Conservation (phyloP, 345 rosid genomes). For the Eucalyptus tenuipes region DNA sequence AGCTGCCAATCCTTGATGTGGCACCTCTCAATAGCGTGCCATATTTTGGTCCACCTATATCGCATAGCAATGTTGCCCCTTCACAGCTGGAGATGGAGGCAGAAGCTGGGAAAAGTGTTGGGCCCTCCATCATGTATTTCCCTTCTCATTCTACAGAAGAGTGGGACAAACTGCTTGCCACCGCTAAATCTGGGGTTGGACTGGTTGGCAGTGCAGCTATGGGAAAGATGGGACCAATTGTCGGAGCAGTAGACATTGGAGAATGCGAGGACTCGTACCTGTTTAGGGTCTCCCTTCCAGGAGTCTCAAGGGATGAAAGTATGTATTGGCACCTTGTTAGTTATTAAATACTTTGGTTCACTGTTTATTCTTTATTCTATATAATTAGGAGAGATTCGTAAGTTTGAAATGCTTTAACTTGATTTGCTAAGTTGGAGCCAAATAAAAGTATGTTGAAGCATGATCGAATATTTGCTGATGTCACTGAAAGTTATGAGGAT, state of each 20-base stretch:
- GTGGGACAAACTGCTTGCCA: slow-evolving; percentile 13
- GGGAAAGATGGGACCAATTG: slow-evolving; percentile 42
- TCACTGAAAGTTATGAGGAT: background rate
- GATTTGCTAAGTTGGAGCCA: background rate
- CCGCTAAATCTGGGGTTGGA: slow-evolving; percentile 34
- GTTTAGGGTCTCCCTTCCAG: slow-evolving; percentile 61
- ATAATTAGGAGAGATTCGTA: background rate
- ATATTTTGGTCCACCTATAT: slow-evolving; percentile 34
- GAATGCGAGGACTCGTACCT: slow-evolving; percentile 51
- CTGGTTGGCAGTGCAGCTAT: slow-evolving; percentile 59
- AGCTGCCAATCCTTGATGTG: slow-evolving; percentile 25
- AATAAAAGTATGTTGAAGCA: background rate
- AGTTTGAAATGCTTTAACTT: background rate
- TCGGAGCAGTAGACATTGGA: slow-evolving; percentile 50
- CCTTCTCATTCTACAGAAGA: slow-evolving; percentile 39
- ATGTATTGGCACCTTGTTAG: background rate
- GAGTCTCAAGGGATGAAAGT: slow-evolving; percentile 62
- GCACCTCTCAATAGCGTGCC: slow-evolving; percentile 64
- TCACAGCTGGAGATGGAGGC: background rate
- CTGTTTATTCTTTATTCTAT: background rate
- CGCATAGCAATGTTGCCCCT: slow-evolving; percentile 2
- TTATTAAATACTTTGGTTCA: background rate
- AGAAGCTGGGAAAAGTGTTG: slow-evolving; percentile 12
- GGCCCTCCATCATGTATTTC: slow-evolving; percentile 36
- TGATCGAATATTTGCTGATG: background rate